Base-by-base conservation (phyloP, 371 early-diverging fungal species). In the Haplosporangium sp. region DNA sequence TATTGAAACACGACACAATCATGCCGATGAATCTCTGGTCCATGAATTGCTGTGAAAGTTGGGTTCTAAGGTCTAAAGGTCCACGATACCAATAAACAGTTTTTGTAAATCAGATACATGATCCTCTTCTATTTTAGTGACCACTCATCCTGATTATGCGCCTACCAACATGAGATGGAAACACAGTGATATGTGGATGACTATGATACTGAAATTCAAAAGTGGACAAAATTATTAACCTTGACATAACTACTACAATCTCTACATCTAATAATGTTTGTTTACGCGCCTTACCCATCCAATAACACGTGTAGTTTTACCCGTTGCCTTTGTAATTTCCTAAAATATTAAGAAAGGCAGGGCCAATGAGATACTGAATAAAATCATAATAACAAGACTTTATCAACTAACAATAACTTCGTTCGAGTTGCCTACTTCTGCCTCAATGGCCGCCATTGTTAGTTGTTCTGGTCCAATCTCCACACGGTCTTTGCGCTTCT, bases 161-260 rank as follows among this genome's bases (percentile, higher is more conserved):
- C 48, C 84, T 82, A 85, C 89, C 90, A 45, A 94, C 92, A 73
- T 92, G 92, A 10, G 91, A 90, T 8, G 94, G 94, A 38, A 89
- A 90, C 9, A 93, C 92, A 0, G 94, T 94, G 55, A 94, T 94
- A 66, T 93, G 90, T 2, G 94, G 94, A 82, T 94, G 94, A 55
- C 88, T 87, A 63, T 90, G 89, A 50, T 88, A 90, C 90, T 87
- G 65, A 37, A 19, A 15, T 37, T 63, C 59, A 47, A 47, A 39
- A n/a, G 56, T 15, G 59, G 20, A 42, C 5, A n/a, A 48, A 48
- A 44, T 3, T 27, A 27, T 27, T 27, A 27, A 27, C 27, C 27
- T 27, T 27, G 27, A 27, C 27, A 27, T 1, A 27, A 27, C 27
- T 27, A 27, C 27, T 27, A 27, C 27, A 27, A 27, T 27, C 27